phyloP scores from a whole-genome alignment of 1,139 yeast genomes.

The Geotrichum aggregatum region DNA sequence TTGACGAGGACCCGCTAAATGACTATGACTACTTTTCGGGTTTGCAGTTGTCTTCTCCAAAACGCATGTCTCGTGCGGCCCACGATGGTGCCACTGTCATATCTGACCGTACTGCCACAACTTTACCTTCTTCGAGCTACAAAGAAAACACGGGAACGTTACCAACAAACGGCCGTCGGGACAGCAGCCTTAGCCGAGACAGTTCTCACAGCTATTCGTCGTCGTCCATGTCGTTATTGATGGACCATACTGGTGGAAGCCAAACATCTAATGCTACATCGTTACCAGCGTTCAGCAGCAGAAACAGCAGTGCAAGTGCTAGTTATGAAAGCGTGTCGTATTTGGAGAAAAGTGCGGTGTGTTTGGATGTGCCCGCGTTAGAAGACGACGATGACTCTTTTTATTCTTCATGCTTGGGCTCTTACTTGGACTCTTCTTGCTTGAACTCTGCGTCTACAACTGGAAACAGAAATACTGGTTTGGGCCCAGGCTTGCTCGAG shows the following conservation, averaged over 20 bases:
- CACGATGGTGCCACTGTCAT: no score
- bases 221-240: not conserved
- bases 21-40: constrained; percentile 2
- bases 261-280: not conserved
- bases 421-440: not conserved
- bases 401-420: constrained; percentile 1
- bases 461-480: not conserved
- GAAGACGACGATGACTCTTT: constrained; percentile 9
- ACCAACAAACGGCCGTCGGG: not conserved
- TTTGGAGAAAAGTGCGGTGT: constrained; percentile 8
- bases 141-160: not conserved
- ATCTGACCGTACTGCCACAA: constrained; percentile 2
- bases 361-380: constrained; percentile 16
- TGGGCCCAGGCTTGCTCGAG: not conserved
- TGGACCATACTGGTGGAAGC: constrained; percentile 6
- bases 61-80: no score
- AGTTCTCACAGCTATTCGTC: constrained; percentile 2
- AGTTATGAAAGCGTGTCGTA: constrained; percentile 5
- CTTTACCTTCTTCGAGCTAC: not conserved
- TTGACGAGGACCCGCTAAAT: not conserved
- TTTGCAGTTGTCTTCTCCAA: not conserved
- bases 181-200: not conserved
- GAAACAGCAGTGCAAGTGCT: no score
- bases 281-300: not conserved
- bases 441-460: not conserved